phyloP scores from a whole-genome alignment of 2,329 filamentous ascomycete genomes.

The Harringtonia aguacate region DNA sequence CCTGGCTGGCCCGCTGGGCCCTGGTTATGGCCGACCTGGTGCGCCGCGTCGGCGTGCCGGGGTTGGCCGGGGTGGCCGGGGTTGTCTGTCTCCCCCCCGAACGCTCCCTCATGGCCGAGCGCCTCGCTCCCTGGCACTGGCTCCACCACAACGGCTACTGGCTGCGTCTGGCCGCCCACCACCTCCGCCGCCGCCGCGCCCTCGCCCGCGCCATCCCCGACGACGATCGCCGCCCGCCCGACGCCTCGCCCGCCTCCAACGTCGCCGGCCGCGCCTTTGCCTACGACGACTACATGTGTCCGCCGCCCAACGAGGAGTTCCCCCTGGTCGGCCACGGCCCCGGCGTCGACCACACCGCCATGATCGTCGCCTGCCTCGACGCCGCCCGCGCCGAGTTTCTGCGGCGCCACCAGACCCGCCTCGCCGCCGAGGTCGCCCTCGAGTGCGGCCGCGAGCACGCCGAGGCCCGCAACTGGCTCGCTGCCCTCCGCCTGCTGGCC shows the following conservation, averaged over 20 bases:
- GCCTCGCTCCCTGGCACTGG: slow-evolving; percentile 51
- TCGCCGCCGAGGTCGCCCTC: slow-evolving; percentile 44
- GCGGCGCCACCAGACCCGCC: slow-evolving; percentile 38
- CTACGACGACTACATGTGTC: slow-evolving; percentile 58
- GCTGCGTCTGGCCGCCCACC: slow-evolving; percentile 50
- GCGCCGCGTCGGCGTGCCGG: slow-evolving; percentile 39
- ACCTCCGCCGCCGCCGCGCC: slow-evolving; percentile 39
- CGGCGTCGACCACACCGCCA: slow-evolving; percentile 42
- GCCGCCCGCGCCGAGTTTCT: slow-evolving; percentile 43
- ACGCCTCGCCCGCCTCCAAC: slow-evolving; percentile 32
- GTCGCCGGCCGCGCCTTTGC: slow-evolving; percentile 40
- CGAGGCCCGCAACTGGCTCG: slow-evolving; percentile 38
- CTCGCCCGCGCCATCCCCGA: slow-evolving; percentile 48
- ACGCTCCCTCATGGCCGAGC: slow-evolving; percentile 45
- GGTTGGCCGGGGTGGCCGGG: slow-evolving; percentile 32
- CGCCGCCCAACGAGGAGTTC: slow-evolving; percentile 49
- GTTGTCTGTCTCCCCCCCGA: slow-evolving; percentile 45
- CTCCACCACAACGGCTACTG: slow-evolving; percentile 59
- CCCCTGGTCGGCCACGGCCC: slow-evolving; percentile 25
- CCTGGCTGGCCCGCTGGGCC: slow-evolving; percentile 76
- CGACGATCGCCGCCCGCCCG: slow-evolving; percentile 43
- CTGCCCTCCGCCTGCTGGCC: slow-evolving; percentile 40
- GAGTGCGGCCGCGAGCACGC: slow-evolving; percentile 47
- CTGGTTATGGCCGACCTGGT: slow-evolving; percentile 51
- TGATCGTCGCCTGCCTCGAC: slow-evolving; percentile 42